phyloP scores from a whole-genome alignment of 352 stramenopile genomes.

The Poterioochromonas sp. region DNA sequence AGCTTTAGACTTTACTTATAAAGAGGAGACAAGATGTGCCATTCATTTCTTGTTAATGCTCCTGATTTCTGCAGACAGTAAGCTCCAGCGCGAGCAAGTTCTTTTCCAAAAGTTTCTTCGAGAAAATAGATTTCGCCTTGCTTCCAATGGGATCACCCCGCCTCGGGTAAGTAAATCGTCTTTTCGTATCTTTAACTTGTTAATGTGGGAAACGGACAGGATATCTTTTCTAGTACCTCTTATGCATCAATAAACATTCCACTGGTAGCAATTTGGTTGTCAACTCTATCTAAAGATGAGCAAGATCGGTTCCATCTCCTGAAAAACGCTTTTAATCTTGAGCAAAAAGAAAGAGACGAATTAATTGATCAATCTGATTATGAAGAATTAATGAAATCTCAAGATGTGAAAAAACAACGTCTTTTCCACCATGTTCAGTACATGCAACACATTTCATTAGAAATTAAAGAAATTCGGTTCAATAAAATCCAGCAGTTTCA shows the following conservation, averaged over 20 bases:
- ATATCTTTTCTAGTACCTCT: slow-evolving; percentile 53
- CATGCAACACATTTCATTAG: background rate
- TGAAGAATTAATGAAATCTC: background rate
- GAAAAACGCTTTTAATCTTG: slow-evolving; percentile 62
- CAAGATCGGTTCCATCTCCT: slow-evolving; percentile 70
- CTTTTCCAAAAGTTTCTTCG: slow-evolving; percentile 82
- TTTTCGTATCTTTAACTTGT: background rate
- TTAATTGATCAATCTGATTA: slow-evolving; percentile 12
- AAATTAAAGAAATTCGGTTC: background rate
- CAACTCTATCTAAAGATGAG: slow-evolving; percentile 66
- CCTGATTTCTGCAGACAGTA: slow-evolving; percentile 69
- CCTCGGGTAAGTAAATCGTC: background rate
- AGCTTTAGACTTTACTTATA: slow-evolving; percentile 42
- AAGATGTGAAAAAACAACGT: background rate
- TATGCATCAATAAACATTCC: slow-evolving; percentile 76
- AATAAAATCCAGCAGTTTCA: background rate
- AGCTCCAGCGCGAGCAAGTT: slow-evolving; percentile 61
- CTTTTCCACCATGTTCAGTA: background rate
- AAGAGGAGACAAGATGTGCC: slow-evolving; percentile 73
- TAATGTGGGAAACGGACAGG: background rate
- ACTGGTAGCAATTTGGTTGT: slow-evolving; percentile 73
- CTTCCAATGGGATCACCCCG: slow-evolving; percentile 60
- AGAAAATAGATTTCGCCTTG: slow-evolving; percentile 83
- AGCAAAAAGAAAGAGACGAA: slow-evolving; percentile 36
- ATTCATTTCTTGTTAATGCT: slow-evolving; percentile 80